Base-by-base conservation (phyloP, 1,284 basidiomycete species). In the Lignosus rhinocerotis region DNA sequence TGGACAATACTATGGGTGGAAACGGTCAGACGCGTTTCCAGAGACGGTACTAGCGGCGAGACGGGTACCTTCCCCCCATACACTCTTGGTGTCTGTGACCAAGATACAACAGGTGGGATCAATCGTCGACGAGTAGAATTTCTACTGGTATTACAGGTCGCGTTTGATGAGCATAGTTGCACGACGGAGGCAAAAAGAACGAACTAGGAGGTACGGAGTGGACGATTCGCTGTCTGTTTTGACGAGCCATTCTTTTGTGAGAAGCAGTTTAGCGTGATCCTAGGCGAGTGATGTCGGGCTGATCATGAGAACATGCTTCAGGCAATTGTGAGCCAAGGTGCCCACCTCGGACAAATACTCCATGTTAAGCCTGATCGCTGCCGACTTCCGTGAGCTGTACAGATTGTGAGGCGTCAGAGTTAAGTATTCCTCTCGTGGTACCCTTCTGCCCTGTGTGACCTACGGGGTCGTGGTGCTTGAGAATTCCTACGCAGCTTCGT, bases 211-310 rank as follows among this genome's bases (percentile, higher is more conserved):
- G 73, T 90, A 91, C 32, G 88, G 84, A 3, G 76, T 82, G 2
- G 87, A 85, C 8, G 74, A 81, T 43, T 75, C 73, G 51, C 75
- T 74, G 66, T 90, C 84, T 55, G 81, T 75, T 71, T 87, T 87
- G 25, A 82, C 82, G 14, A 92, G 77, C 89, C 90, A 92, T 70
- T 90, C 87, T 68, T 84, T 87, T 55, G 73, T 73, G 31, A 87
- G 72, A 41, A 92, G 77, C 33, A 73, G 68, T 56, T 82, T 82
- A 32, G 78, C 74, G 59, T 85, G 78, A 48, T 84, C 81, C 89
- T 91, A 62, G n/a, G 39, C 33, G 32, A 41, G 33, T 32, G 34
- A 32, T 11, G 3, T 48, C 41, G 45, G 49, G 47, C 11, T 32
- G 42, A 45, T 25, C 54, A 54, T 52, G 39, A 54, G 47, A 39